Base-by-base conservation (phyloP, 306 rosid species). In the Boehmeria nivea region DNA sequence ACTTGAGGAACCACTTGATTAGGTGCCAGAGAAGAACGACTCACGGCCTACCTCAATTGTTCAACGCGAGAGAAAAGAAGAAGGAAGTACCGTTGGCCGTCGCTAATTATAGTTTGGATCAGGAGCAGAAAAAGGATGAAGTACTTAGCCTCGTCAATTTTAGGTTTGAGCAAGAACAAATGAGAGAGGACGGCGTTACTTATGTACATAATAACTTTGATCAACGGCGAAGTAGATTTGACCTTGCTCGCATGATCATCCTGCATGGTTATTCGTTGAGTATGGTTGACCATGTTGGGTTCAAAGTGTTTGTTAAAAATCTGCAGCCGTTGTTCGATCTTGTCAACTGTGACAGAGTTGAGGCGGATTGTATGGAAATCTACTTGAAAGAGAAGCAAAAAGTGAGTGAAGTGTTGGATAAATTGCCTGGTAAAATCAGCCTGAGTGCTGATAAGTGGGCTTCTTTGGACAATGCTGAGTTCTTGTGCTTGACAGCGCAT, bases 221-320 rank as follows among this genome's bases (percentile, higher is more conserved):
- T 78, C 96, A 83, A 65, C 81, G 90, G n/a, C 72, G 95, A 55
- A 93, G 99, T 68, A 78, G 78, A 47, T 83, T 83, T 60, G 99
- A 93, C 75, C 94, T 93, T 61, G 99, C 96, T 11, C 99, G 99
- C 33, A 88, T 93, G 99, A 81, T 93, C 58, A 85, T 93, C 70
- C 66, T 93, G 60, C 99, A 93, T 59, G 99, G 99, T 27, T 93
- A 88, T 69, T 93, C 99, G 8, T 79, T 93, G 88, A 77, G 72
- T 69, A 93, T 93, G 83, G 96, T 88, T 56, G 99, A 93, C 73
- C 86, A 85, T 74, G 85, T 88, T 62, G 95, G 99, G 56, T 93
- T 93, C 76, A 79, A 86, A 74, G 89, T 81, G 23, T 93, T 93
- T 53, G 82, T 93, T n/a, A 88, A 76, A 71, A 85, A 93, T 74